Percentiles rank a stretch among this genome's conserved stretches.
Conservation (phyloP, 306 rosid genomes). For the Citrullus mucosospermus region DNA sequence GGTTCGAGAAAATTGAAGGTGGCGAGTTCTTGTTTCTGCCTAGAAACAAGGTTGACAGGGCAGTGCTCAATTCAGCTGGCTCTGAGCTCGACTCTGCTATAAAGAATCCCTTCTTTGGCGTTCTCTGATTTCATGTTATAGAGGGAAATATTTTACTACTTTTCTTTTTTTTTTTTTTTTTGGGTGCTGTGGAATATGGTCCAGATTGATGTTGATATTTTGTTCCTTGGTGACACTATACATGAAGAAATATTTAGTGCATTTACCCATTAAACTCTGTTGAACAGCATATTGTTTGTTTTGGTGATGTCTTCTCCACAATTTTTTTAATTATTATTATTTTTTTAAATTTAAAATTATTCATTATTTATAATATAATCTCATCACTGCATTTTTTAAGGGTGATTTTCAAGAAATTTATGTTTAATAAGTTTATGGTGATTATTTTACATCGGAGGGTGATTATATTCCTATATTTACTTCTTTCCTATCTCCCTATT, state of each 20-base stretch:
- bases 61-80: constrained; percentile 75
- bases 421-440: too few relatives aligned
- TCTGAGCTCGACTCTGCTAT: constrained; percentile 83
- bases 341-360: too few relatives aligned
- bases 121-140: background rate
- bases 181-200: background rate
- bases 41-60: constrained; percentile 59
- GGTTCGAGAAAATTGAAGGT: constrained; percentile 60
- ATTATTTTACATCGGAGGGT: too few relatives aligned
- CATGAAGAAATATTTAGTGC: background rate
- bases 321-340: too few relatives aligned
- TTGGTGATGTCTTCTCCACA: background rate
- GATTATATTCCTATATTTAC: too few relatives aligned
- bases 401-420: too few relatives aligned
- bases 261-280: background rate
- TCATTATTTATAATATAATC: too few relatives aligned
- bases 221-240: background rate
- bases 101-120: constrained; percentile 84
- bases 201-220: constrained; percentile 1
- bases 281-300: background rate
- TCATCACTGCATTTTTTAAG: too few relatives aligned
- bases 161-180: background rate
- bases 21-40: constrained; percentile 66
- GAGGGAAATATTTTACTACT: background rate
- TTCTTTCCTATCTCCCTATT: too few relatives aligned